phyloP scores from a whole-genome alignment of 306 rosid genomes.

The Quercus engelmannii region DNA sequence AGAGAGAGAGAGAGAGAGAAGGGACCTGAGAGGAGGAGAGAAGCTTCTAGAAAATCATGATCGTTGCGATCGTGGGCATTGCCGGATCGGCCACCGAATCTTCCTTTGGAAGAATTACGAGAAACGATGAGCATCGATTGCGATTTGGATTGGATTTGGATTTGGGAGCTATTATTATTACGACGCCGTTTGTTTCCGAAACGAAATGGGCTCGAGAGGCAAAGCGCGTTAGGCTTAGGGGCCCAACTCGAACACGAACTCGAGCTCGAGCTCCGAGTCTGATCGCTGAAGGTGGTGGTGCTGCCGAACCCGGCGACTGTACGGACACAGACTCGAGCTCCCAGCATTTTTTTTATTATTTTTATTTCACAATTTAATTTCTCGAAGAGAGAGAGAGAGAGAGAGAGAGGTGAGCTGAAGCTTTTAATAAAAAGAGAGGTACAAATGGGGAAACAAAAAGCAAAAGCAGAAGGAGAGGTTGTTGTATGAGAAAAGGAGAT shows the following conservation, averaged over 20 bases:
- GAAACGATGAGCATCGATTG: slow-evolving; percentile 50
- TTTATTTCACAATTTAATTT: background rate
- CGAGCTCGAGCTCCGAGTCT: slow-evolving; percentile 18
- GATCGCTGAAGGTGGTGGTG: slow-evolving; percentile 38
- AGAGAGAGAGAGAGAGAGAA: background rate
- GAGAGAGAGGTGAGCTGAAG: slow-evolving; percentile 2
- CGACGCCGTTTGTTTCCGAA: slow-evolving; percentile 25
- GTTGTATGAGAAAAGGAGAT: no score
- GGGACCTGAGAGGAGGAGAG: slow-evolving; percentile 82
- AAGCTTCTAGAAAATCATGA: slow-evolving; percentile 70
- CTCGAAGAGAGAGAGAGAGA: background rate
- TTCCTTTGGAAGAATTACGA: slow-evolving; percentile 47
- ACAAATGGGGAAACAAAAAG: no score
- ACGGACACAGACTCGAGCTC: slow-evolving; percentile 25
- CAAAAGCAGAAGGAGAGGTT: no score
- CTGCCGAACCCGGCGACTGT: slow-evolving; percentile 24
- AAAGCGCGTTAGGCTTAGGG: slow-evolving; percentile 9
- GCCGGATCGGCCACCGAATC: slow-evolving; percentile 41
- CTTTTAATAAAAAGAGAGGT: background rate
- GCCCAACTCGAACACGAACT: slow-evolving; percentile 12
- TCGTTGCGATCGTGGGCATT: slow-evolving; percentile 32
- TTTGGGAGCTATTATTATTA: background rate
- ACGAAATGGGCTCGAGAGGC: slow-evolving; percentile 28
- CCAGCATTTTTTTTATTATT: slow-evolving; percentile 27
- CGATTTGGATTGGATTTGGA: no score